phyloP scores from a whole-genome alignment of 805 yeast genomes.

The Tetrapisispora taiwanensis region DNA sequence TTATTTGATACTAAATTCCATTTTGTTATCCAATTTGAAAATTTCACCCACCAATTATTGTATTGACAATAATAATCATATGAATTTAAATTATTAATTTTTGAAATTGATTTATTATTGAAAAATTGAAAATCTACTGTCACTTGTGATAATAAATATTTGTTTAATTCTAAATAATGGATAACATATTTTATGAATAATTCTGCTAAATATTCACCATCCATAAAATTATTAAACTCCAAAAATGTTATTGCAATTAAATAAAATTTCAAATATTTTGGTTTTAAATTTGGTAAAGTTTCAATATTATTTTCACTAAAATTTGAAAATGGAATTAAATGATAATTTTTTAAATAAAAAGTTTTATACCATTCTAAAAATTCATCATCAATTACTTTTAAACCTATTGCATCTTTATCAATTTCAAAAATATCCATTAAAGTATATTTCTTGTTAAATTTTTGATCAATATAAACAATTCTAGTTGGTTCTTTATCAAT shows the following conservation, averaged over 20 bases:
- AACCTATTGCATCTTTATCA: conserved; percentile 15
- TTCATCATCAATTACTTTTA: conserved; percentile 25
- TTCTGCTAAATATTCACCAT: conserved; percentile 32
- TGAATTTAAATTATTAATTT: neutral
- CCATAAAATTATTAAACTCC: conserved; percentile 29
- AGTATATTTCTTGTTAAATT: conserved; percentile 11
- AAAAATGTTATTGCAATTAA: conserved; percentile 29
- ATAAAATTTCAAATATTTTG: conserved; percentile 20
- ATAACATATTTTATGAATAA: conserved; percentile 27
- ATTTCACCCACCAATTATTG: conserved; percentile 27
- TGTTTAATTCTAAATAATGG: conserved; percentile 29
- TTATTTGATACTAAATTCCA: conserved; percentile 33
- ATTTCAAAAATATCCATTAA: conserved; percentile 17
- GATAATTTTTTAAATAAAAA: conserved; percentile 17
- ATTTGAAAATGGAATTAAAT: conserved; percentile 9
- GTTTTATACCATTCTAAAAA: conserved; percentile 19
- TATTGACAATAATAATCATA: neutral
- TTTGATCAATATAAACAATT: conserved; percentile 20
- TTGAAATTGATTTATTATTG: neutral
- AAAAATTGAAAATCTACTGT: conserved; percentile 28
- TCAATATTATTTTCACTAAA: conserved; percentile 10
- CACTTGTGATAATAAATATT: conserved; percentile 32
- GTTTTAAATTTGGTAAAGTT: conserved; percentile 6
- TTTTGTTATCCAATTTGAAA: conserved; percentile 29
- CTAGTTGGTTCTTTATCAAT: conserved; percentile 29